These are phyloP conservation scores for Aspergillus coremiiformis DNA, from an alignment of 495 filamentous ascomycete species.

Conservation along the genomic window DNA sequence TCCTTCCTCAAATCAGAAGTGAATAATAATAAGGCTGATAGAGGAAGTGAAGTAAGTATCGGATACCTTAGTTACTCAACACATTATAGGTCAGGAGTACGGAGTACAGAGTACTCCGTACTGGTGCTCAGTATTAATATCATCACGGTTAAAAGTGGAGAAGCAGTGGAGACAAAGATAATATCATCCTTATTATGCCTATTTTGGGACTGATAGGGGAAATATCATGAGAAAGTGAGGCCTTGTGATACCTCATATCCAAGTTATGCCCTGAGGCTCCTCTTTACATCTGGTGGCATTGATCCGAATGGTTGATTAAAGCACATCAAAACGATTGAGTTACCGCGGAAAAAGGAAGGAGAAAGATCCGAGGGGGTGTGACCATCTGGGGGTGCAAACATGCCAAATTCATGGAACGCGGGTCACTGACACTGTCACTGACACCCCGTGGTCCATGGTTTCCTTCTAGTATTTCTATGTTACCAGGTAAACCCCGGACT, in stretches of 20 bases:
- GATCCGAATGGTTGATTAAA: background rate
- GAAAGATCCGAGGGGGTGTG: background rate
- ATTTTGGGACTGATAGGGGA: background rate
- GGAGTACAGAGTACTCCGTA: too few species aligned
- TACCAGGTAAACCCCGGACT: background rate
- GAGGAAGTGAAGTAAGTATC: background rate
- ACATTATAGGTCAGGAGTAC: background rate
- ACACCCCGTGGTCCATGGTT: background rate
- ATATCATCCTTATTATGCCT: too few species aligned
- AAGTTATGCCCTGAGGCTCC: background rate
- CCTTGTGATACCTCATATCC: conserved; percentile 1
- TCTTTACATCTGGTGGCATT: background rate
- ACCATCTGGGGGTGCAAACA: background rate
- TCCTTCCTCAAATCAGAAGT: background rate
- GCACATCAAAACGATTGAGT: background rate
- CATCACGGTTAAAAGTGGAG: background rate
- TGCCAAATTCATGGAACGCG: background rate
- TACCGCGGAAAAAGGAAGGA: background rate
- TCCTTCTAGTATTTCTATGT: background rate
- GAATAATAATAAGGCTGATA: background rate
- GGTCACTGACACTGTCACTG: background rate
- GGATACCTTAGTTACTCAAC: background rate
- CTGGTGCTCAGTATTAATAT: too few species aligned
- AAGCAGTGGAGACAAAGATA: conserved; percentile 6
- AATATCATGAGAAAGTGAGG: background rate